phyloP scores from a whole-genome alignment of 2,329 filamentous ascomycete genomes.

The Coleophoma cylindrospora region DNA sequence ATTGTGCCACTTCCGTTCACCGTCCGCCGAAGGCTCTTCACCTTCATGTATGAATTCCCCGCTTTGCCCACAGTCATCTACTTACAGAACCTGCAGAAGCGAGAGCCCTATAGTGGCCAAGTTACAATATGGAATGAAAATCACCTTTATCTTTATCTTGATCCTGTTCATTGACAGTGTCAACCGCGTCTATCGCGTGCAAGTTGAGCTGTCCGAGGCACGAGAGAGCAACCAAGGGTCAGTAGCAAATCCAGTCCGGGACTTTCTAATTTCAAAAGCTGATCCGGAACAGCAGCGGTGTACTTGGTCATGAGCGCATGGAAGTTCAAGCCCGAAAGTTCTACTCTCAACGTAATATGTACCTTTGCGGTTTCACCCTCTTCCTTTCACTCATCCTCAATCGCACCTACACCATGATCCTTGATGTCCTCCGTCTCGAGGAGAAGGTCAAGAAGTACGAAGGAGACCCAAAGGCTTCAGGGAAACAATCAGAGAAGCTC shows the following conservation, averaged over 20 bases:
- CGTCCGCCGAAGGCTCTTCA: conserved; percentile 29
- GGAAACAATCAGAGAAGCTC: conserved; percentile 68
- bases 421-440: conserved; percentile 61
- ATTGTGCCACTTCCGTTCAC: conserved; percentile 86
- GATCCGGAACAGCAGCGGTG: conserved; percentile 46
- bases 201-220: conserved; percentile 76
- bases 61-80: neutral
- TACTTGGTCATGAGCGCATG: conserved; percentile 89
- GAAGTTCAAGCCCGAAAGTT: conserved; percentile 99
- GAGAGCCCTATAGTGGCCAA: conserved; percentile 65
- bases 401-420: conserved; percentile 87
- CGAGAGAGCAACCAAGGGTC: conserved; percentile 48
- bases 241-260: neutral
- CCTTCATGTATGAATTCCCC: conserved; percentile 79
- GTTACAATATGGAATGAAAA: conserved; percentile 96
- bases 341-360: conserved; percentile 99
- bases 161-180: conserved; percentile 98
- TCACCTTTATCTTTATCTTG: conserved; percentile 97
- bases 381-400: conserved; percentile 98
- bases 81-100: conserved; percentile 18
- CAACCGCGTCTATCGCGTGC: conserved; percentile 91
- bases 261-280: conserved; percentile 15
- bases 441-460: conserved; percentile 84
- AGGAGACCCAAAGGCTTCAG: conserved; percentile 52
- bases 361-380: conserved; percentile 97